Percentiles rank a stretch among this genome's conserved stretches.
phyloP scores from a whole-genome alignment of 441 rosid species.

The Raphanus hybrid region DNA sequence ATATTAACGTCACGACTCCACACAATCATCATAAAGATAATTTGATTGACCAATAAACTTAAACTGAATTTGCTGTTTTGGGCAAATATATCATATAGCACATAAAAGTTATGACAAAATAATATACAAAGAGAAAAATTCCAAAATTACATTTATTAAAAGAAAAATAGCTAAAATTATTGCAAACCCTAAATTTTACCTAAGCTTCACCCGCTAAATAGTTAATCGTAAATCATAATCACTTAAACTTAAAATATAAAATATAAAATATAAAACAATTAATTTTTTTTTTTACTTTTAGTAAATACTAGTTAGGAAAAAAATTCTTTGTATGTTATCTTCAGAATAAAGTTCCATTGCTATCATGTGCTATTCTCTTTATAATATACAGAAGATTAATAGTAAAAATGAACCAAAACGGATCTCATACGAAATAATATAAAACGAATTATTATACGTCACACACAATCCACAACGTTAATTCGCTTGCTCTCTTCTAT shows the following conservation, averaged over 20 bases:
- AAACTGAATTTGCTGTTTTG: neutral
- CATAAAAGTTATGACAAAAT: neutral
- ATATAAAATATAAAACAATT: too few relatives aligned
- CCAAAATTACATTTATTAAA: neutral
- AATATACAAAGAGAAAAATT: neutral
- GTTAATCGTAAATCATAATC: too few relatives aligned
- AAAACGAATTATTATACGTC: constrained; percentile 23
- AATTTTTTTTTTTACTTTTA: neutral
- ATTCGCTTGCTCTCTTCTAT: constrained; percentile 32
- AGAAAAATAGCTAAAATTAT: neutral
- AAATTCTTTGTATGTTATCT: neutral
- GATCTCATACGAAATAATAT: constrained; percentile 11
- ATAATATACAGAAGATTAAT: neutral
- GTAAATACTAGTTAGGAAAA: neutral
- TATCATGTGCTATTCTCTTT: neutral
- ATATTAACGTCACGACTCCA: constrained; percentile 41
- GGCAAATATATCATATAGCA: neutral
- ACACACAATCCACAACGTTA: constrained; percentile 37
- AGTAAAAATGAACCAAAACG: neutral
- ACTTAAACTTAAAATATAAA: neutral
- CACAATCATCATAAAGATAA: constrained; percentile 23
- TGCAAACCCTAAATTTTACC: neutral
- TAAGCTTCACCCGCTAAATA: neutral
- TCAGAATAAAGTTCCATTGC: neutral
- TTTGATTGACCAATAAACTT: neutral